Conservation (phyloP, 441 rosid species). For the Pelargonium myrrhifolium region DNA sequence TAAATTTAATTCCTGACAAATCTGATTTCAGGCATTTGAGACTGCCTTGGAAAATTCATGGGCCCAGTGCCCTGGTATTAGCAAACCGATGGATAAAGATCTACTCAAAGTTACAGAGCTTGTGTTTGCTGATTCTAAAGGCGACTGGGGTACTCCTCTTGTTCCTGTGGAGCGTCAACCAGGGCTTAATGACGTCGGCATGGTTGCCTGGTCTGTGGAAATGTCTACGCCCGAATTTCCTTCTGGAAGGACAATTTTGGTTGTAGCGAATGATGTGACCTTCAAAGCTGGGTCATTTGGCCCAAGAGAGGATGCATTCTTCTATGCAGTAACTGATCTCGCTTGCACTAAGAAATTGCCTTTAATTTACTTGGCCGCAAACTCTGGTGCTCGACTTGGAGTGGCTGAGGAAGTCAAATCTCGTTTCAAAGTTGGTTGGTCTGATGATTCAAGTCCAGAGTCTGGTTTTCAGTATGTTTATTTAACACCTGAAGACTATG, state of each 20-base stretch:
- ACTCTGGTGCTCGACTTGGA: conserved; percentile 98
- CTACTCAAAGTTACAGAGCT: conserved; percentile 62
- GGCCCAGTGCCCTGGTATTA: conserved; percentile 50
- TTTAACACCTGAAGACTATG: conserved; percentile 69
- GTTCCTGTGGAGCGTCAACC: conserved; percentile 51
- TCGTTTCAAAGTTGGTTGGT: conserved; percentile 94
- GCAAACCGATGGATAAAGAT: conserved; percentile 46
- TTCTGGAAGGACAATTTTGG: conserved; percentile 74
- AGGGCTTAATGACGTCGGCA: conserved; percentile 88
- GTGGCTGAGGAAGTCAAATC: conserved; percentile 94
- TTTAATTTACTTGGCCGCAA: conserved; percentile 91
- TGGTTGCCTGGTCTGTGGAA: conserved; percentile 98
- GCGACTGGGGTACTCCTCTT: conserved; percentile 71
- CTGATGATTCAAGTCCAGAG: conserved; percentile 79
- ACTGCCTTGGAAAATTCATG: conserved; percentile 77
- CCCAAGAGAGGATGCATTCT: conserved; percentile 96
- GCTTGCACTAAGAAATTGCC: conserved; percentile 92
- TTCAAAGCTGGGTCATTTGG: conserved; percentile 99
- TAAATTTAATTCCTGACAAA: conserved; percentile 4
- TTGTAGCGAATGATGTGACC: conserved; percentile 92
- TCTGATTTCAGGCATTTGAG: conserved; percentile 72
- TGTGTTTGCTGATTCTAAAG: conserved; percentile 58
- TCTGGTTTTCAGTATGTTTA: conserved; percentile 90
- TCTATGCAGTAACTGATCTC: conserved; percentile 84
- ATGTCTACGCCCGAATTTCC: conserved; percentile 93